These are phyloP conservation scores for Aphanomyces euteiches DNA, from an alignment of 352 stramenopile species.

Conservation along the genomic window DNA sequence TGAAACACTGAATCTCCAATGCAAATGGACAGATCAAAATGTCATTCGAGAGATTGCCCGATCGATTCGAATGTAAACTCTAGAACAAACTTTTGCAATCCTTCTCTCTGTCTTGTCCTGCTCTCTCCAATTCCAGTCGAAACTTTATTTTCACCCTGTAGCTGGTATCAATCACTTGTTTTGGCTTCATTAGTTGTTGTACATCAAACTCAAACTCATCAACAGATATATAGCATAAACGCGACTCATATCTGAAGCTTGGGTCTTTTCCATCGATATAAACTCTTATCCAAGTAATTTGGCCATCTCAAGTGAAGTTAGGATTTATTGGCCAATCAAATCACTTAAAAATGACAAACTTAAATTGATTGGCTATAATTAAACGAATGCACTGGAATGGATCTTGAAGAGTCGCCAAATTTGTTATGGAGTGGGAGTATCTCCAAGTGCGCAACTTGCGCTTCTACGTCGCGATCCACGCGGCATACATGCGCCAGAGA, in stretches of 20 bases:
- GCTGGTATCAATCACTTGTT: too few species aligned
- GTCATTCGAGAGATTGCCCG: conserved; percentile 23
- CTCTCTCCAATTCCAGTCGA: too few species aligned
- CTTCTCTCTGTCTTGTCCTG: too few species aligned
- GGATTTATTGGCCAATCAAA: too few species aligned
- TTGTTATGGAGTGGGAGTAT: not conserved
- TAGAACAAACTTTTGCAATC: not conserved
- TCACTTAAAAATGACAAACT: not conserved
- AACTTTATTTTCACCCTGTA: too few species aligned
- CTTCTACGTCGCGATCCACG: conserved; percentile 23
- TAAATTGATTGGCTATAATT: conserved; percentile 8
- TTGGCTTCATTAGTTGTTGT: too few species aligned
- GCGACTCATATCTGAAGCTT: too few species aligned
- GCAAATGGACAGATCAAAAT: conserved; percentile 27
- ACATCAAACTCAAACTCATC: too few species aligned
- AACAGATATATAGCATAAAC: too few species aligned
- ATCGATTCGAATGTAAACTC: conserved; percentile 22
- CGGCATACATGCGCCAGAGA: conserved; percentile 16
- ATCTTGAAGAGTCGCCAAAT: not conserved
- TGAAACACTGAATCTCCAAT: conserved; percentile 33
- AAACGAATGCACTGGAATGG: not conserved
- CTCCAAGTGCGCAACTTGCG: conserved; percentile 13
- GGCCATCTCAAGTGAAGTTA: too few species aligned
- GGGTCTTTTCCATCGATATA: too few species aligned
- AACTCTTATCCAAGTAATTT: too few species aligned